Evolutionary conservation across 169 alveolate species (phyloP).

Genomic region (Neospora caninum): DNA sequence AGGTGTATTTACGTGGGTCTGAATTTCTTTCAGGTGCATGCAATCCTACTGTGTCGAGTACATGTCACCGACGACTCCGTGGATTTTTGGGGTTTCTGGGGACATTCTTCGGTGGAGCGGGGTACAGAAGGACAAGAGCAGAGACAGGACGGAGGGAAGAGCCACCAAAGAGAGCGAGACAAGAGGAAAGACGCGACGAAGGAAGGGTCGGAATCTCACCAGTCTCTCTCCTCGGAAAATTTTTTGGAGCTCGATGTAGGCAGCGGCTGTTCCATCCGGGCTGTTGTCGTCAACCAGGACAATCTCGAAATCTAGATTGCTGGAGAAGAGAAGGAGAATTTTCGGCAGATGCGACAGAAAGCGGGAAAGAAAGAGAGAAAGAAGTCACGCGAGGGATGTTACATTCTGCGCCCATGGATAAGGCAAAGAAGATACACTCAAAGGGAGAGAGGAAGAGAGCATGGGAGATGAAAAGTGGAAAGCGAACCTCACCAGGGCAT

Average conservation of each 20-base stretch:
- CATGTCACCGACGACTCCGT: too few relatives aligned
- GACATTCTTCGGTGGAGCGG: too few relatives aligned
- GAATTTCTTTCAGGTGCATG: too few relatives aligned
- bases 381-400: background rate
- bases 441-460: too few relatives aligned
- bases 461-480: too few relatives aligned
- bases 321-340: background rate
- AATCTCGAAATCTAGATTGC: constrained; percentile 82
- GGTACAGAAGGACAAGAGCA: too few relatives aligned
- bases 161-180: background rate
- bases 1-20: too few relatives aligned
- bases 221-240: constrained; percentile 1
- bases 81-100: too few relatives aligned
- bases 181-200: background rate
- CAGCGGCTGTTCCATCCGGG: constrained; percentile 90
- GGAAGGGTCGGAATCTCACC: background rate
- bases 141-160: background rate
- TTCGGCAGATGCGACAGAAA: background rate
- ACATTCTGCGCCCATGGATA: too few relatives aligned
- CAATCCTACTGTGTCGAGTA: too few relatives aligned
- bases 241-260: constrained; percentile 81
- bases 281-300: constrained; percentile 91
- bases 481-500: too few relatives aligned
- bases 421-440: background rate
- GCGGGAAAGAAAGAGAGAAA: background rate